phyloP scores from a whole-genome alignment of 192 early-diverging fungal genomes.

The Mortierella hygrophila region DNA sequence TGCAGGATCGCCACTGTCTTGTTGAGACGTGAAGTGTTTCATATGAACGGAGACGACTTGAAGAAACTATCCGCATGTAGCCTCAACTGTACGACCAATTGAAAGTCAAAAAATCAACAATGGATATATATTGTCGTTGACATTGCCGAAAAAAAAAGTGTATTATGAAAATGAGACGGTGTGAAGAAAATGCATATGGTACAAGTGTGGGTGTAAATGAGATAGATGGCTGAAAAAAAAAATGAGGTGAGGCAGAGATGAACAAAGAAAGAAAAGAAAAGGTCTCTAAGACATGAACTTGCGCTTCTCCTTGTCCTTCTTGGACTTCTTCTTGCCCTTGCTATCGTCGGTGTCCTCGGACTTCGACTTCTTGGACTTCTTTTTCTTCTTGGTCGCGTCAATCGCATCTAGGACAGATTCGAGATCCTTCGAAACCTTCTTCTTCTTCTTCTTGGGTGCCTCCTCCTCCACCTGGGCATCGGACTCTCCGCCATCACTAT shows the following conservation, averaged over 20 bases:
- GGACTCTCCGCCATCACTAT: conserved; percentile 28
- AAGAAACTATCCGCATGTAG: no score
- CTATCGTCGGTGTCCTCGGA: conserved; percentile 50
- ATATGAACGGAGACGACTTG: no score
- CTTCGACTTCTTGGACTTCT: conserved; percentile 61
- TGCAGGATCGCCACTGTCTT: no score
- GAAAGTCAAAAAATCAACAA: no score
- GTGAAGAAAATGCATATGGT: not conserved
- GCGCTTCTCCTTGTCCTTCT: conserved; percentile 58
- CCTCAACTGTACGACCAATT: no score
- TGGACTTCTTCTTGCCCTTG: conserved; percentile 50
- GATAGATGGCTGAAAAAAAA: conserved; percentile 12
- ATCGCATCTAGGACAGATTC: conserved; percentile 67
- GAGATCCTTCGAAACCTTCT: conserved; percentile 63
- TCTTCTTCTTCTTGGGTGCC: conserved; percentile 60
- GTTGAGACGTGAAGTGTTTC: no score
- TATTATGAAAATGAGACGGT: not conserved
- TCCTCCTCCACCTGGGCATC: conserved; percentile 46
- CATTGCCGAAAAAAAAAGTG: not conserved
- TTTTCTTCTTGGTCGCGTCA: conserved; percentile 65
- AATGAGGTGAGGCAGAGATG: not conserved
- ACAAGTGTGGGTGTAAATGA: conserved; percentile 2
- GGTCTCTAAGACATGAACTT: conserved; percentile 50
- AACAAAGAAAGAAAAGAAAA: not conserved
- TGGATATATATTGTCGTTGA: not conserved